These are phyloP conservation scores for Arachis stenosperma DNA, from an alignment of 306 rosid species.

Conservation along the genomic window DNA sequence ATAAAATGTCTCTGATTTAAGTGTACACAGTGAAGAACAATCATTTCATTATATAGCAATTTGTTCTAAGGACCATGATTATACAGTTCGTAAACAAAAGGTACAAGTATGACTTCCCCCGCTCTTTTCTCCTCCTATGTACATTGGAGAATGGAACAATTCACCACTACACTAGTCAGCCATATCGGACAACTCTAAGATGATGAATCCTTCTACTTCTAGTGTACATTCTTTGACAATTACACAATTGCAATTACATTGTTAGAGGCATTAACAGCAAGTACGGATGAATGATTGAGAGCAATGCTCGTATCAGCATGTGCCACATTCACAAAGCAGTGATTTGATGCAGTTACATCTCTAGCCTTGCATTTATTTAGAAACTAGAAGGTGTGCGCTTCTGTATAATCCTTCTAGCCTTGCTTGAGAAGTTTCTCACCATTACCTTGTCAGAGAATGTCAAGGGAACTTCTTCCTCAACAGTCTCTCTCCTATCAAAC, in stretches of 20 bases:
- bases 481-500: slow-evolving; percentile 53
- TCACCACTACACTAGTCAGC: slow-evolving; percentile 21
- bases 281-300: not conserved
- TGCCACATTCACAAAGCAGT: not conserved
- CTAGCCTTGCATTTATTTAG: slow-evolving; percentile 22
- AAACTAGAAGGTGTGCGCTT: slow-evolving; percentile 26
- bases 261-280: not conserved
- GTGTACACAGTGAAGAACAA: not conserved
- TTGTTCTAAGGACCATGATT: not conserved
- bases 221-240: slow-evolving; percentile 20
- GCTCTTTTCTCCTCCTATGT: slow-evolving; percentile 2
- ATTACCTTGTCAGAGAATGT: slow-evolving; percentile 65
- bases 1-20: too few relatives aligned
- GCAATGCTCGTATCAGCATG: slow-evolving; percentile 7
- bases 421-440: slow-evolving; percentile 59
- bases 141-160: slow-evolving; percentile 30
- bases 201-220: slow-evolving; percentile 35
- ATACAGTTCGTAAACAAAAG: not conserved
- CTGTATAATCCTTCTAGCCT: slow-evolving; percentile 52
- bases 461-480: slow-evolving; percentile 80
- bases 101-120: not conserved
- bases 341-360: not conserved
- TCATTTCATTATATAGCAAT: not conserved
- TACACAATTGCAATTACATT: slow-evolving; percentile 7
- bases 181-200: slow-evolving; percentile 30